These are phyloP conservation scores for Dendrostoma leiphaemia DNA, from an alignment of 2,329 filamentous ascomycete genomes.

Conservation along the genomic window DNA sequence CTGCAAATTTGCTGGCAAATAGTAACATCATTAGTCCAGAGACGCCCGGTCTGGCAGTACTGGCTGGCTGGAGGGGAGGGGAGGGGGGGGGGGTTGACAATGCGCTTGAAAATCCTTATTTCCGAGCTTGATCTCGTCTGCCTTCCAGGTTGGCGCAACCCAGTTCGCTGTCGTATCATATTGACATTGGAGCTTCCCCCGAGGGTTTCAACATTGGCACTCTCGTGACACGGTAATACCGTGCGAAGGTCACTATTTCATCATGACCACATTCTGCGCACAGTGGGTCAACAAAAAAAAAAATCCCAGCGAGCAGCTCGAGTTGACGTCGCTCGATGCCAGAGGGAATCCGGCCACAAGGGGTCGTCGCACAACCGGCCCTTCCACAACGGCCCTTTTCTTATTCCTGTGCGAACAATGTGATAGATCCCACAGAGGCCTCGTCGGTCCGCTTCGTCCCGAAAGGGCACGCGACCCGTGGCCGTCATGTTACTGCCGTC, in stretches of 20 bases:
- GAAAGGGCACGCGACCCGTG: constrained; percentile 2
- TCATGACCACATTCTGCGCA: not conserved
- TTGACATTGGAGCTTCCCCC: too few relatives aligned
- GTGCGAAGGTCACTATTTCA: not conserved
- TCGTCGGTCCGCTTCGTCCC: not conserved
- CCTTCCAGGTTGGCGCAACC: too few relatives aligned
- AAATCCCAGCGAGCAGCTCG: constrained; percentile 2
- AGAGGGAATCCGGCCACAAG: not conserved
- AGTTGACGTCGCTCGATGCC: not conserved
- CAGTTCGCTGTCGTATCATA: too few relatives aligned
- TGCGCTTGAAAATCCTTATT: too few relatives aligned
- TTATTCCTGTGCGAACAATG: not conserved
- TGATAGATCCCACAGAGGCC: not conserved
- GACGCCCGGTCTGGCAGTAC: too few relatives aligned
- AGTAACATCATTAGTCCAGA: too few relatives aligned
- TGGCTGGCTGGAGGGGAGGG: too few relatives aligned
- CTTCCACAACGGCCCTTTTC: constrained; percentile 2
- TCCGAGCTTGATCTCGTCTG: not conserved
- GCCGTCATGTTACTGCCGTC: constrained; percentile 11
- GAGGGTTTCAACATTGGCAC: too few relatives aligned
- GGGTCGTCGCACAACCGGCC: constrained; percentile 5
- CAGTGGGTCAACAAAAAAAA: too few relatives aligned
- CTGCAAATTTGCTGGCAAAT: too few relatives aligned
- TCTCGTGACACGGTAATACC: constrained; percentile 3
- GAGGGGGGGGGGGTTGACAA: not conserved